Conservation (phyloP, 306 rosid species). For the Trifolium pratense region DNA sequence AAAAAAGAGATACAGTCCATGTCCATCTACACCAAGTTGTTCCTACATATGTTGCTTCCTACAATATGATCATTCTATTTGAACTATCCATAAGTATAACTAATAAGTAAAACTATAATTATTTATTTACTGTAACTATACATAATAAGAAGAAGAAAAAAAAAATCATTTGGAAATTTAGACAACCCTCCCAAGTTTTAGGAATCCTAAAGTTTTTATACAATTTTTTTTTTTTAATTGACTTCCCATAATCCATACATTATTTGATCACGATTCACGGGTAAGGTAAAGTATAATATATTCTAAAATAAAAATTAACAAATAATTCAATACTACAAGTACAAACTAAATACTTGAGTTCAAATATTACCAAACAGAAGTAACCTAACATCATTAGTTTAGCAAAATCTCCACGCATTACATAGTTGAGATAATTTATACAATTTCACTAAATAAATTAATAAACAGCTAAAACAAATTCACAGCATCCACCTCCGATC, state of each 20-base stretch:
- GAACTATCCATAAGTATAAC: not conserved
- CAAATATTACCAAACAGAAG: no score
- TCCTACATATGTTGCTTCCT: not conserved
- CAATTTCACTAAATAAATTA: not conserved
- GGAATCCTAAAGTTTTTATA: not conserved
- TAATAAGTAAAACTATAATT: not conserved
- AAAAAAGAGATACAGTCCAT: not conserved
- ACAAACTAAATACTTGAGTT: no score
- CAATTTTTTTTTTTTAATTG: not conserved
- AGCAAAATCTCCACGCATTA: not conserved
- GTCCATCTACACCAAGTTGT: not conserved
- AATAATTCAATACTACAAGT: slow-evolving; percentile 6
- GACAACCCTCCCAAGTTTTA: not conserved
- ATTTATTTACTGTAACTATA: no score
- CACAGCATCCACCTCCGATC: not conserved
- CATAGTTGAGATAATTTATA: not conserved
- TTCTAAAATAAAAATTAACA: not conserved
- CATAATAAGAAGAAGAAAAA: not conserved
- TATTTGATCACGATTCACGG: not conserved
- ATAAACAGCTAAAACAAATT: not conserved
- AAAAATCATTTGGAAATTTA: not conserved
- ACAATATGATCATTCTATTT: not conserved
- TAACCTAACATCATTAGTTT: no score
- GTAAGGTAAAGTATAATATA: not conserved
- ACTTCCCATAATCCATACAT: not conserved